These are phyloP conservation scores for Carpinus viminea DNA, from an alignment of 306 rosid genomes.

Conservation along the genomic window DNA sequence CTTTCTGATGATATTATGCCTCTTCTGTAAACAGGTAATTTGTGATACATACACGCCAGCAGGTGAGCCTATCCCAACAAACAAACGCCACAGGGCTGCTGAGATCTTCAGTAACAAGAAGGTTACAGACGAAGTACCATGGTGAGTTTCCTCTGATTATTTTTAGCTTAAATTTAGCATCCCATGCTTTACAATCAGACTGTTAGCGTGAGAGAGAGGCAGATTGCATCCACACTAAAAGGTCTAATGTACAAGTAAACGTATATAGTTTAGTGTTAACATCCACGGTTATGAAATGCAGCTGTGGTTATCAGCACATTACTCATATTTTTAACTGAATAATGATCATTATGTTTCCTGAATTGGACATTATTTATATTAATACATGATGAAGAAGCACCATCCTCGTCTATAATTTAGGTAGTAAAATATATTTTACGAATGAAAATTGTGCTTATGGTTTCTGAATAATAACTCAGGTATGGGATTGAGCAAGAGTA, in stretches of 20 bases:
- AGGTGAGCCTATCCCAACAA: slow-evolving; percentile 96
- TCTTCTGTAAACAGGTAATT: slow-evolving; percentile 63
- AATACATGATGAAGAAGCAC: background rate
- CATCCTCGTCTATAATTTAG: background rate
- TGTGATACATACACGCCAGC: slow-evolving; percentile 88
- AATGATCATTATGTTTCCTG: background rate
- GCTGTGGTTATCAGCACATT: background rate
- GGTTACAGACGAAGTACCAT: slow-evolving; percentile 79
- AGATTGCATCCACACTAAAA: background rate
- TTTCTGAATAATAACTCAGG: slow-evolving; percentile 56
- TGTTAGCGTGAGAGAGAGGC: background rate
- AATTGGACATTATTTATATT: background rate
- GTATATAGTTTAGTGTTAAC: background rate
- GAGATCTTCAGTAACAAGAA: slow-evolving; percentile 77
- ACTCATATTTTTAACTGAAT: background rate
- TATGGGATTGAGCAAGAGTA: slow-evolving; percentile 98
- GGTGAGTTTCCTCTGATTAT: slow-evolving; percentile 43
- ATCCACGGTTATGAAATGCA: background rate
- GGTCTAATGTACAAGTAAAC: background rate
- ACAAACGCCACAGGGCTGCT: slow-evolving; percentile 88
- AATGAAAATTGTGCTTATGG: slow-evolving; percentile 31
- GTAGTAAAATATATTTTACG: slow-evolving; percentile 21
- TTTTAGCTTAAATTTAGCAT: background rate
- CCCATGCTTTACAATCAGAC: background rate
- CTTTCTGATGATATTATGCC: slow-evolving; percentile 15